Evolutionary conservation across 768 basidiomycete species (phyloP), one percentile per base, ranked within the genome.

Genomic region (Leccinum longicurvipes): DNA sequence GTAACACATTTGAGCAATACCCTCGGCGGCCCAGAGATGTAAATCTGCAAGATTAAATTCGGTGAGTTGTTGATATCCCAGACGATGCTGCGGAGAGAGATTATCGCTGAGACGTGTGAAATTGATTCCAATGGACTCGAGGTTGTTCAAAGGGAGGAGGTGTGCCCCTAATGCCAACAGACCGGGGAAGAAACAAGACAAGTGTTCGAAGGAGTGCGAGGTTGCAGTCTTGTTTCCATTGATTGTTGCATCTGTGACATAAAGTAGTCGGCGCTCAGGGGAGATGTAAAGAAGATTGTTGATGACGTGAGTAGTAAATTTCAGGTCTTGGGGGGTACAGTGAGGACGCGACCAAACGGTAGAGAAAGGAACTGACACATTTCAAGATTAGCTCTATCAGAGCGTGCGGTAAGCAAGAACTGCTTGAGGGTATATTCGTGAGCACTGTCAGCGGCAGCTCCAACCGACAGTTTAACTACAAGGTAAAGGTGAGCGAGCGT

Each of bases 401-500:
- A 79, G 61, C 80, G 77, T 12, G 79, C 84, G 6, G 85, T 86
- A 47, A 90, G 74, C 8, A 91, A 72, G 67, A 84, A 88, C 52
- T 85, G 80, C 63, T 91, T 91, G 54, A 91, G 77, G 25, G 86
- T 79, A 63, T 91, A 91, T 69, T 91, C 89, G 58, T 91, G 88
- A 11, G 79, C 81, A 62, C 89, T 90, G 63, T 91, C 89, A 6
- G 86, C 84, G 51, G 77, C 76, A 7, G 80, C 82, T 25, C 87
- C 89, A 7, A 89, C 81, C 1, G 86, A 83, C 6, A 85, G 55
- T 60, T 72, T 79, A 17, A 64, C 78, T 67, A 27, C 34, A 39
- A 29, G 3, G 53, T 36, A 44, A 56, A 27, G 56, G 42, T 25
- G 21, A 52, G 29, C 11, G 39, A 19, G 39, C 11, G 6, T 17